Conservation (phyloP, 768 basidiomycete species). For the Tricholoma matsutake region DNA sequence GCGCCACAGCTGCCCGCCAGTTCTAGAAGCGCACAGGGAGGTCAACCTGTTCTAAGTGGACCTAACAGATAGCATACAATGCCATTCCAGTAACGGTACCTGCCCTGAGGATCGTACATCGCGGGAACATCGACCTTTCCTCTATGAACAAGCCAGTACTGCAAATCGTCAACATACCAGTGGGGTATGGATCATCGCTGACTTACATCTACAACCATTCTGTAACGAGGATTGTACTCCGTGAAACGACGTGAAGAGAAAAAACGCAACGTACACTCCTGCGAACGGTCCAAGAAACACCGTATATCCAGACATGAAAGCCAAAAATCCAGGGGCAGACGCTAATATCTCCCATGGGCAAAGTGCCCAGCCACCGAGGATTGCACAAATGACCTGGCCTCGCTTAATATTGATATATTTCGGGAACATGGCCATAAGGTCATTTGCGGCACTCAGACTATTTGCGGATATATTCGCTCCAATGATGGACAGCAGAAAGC, state of each 20-base stretch:
- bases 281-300: constrained; percentile 86
- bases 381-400: constrained; percentile 74
- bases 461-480: constrained; percentile 81
- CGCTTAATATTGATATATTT: constrained; percentile 78
- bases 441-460: constrained; percentile 69
- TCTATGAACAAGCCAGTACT: constrained; percentile 79
- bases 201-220: constrained; percentile 47
- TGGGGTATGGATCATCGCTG: neutral
- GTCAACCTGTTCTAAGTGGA: neutral
- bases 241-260: neutral
- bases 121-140: constrained; percentile 76
- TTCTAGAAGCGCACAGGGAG: constrained; percentile 45
- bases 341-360: constrained; percentile 85
- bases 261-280: constrained; percentile 52
- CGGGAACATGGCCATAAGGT: constrained; percentile 77
- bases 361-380: constrained; percentile 84
- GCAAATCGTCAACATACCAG: constrained; percentile 4
- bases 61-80: constrained; percentile 44
- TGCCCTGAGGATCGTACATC: constrained; percentile 77
- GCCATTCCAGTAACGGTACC: constrained; percentile 76
- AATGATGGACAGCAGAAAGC: constrained; percentile 70
- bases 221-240: constrained; percentile 12
- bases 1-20: constrained; percentile 72
- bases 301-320: constrained; percentile 81
- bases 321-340: constrained; percentile 63